Evolutionary conservation across 495 filamentous ascomycete genomes (phyloP), one percentile per base, ranked within the genome.

Genomic region (Neurospora sp.): DNA sequence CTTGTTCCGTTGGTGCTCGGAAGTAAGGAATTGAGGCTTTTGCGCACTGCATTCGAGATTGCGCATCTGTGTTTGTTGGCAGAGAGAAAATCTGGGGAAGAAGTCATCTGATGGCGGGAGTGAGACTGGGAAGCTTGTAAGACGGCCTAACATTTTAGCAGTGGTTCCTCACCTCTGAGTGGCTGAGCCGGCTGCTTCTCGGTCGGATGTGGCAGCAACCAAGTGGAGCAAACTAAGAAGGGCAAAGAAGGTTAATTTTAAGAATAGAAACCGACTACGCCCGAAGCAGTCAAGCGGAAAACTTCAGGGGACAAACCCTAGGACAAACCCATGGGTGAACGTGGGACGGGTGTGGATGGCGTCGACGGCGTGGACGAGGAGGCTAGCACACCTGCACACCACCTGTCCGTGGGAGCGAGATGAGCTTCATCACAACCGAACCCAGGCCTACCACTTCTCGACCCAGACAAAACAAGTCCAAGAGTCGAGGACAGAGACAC

Each of bases 211-310:
- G 72, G 68, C 74, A 68, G 31, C n/a, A 69, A 8, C n/a, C 48
- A 72, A 20, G 71, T 20, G 46, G 44, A 46, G 44, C 20, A 72
- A 41, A 72, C 39, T 18, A 59, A 48, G 38, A 70, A 39, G 72
- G 69, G 68, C 69, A 70, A 74, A 72, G 71, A 79, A 77, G 73
- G 70, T 78, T 79, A 79, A 73, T 59, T 76, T 77, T 69, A 78
- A 78, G 75, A 78, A 79, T 80, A 80, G 78, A 77, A 79, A 74
- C 74, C 48, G 46, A 38, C 74, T 76, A 78, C 22, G 10, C 76
- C 71, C 8, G 40, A 79, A 39, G 2, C 11, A 69, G 72, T 39
- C 70, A 71, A 72, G 46, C 68, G 69, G 38, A 16, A 44, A 61
- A 71, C 27, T 35, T 70, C 31, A 38, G 27, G 44, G 31, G 14